Evolutionary conservation across 306 rosid genomes (phyloP).

Genomic region (Inga oerstediana): DNA sequence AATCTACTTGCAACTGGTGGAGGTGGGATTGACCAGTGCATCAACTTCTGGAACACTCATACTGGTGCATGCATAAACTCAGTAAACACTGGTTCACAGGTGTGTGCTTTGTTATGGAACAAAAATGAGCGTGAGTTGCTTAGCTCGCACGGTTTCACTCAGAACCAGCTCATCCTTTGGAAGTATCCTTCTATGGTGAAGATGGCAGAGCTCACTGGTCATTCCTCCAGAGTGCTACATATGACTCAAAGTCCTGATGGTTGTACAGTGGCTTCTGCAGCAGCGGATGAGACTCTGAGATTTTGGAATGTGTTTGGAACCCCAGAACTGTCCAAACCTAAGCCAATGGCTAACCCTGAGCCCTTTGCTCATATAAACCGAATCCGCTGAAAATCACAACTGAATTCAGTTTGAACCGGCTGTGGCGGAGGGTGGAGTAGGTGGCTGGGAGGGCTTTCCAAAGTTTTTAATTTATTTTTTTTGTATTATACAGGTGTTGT

Average conservation of each 20-base stretch:
- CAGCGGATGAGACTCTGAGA: conserved; percentile 37
- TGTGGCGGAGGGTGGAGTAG: background rate
- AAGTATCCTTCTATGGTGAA: conserved; percentile 75
- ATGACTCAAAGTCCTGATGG: conserved; percentile 57
- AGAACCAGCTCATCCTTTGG: conserved; percentile 70
- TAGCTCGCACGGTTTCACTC: conserved; percentile 69
- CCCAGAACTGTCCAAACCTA: conserved; percentile 34
- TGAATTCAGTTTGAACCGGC: background rate
- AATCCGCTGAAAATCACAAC: conserved; percentile 25
- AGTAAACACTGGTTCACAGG: conserved; percentile 66
- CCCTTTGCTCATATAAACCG: conserved; percentile 38
- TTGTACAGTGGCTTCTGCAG: conserved; percentile 45
- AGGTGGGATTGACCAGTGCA: conserved; percentile 57
- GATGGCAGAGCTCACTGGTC: conserved; percentile 67
- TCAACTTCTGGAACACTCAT: conserved; percentile 71
- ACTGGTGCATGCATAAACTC: conserved; percentile 70
- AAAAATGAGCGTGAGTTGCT: conserved; percentile 74
- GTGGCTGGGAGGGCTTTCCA: background rate
- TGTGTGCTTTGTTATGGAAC: conserved; percentile 65
- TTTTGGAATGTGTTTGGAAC: conserved; percentile 46
- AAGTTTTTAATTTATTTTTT: too few species aligned
- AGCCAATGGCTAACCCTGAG: conserved; percentile 26
- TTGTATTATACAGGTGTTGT: background rate
- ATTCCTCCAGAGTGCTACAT: conserved; percentile 65
- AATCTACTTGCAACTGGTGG: conserved; percentile 63